Evolutionary conservation across 129 eudicot species (phyloP), one percentile per base, ranked within the genome.

Genomic region (Lactuca sativa): DNA sequence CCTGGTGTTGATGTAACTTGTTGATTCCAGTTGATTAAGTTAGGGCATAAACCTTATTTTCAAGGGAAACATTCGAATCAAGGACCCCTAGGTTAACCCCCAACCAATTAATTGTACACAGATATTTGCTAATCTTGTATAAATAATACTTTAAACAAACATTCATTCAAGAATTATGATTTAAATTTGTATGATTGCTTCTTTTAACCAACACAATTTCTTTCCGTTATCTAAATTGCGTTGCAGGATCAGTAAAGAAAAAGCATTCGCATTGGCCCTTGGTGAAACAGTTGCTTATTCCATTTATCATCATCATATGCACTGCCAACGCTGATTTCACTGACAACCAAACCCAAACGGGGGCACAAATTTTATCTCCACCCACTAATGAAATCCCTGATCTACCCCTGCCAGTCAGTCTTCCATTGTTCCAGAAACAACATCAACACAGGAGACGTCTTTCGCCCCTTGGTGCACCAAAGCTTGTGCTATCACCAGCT

Each of bases 211-310:
- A 44, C 57, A 66, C 33, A 43, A 36, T 4, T 33, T 67, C 16
- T 57, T 32, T 71, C 60, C 58, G 43, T 66, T 54, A 43, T 74
- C 12, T 17, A 55, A 71, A n/a, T 81, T 80, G 75, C 90, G 13
- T 81, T 80, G 75, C 90, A 91, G 95, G 95, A 61, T 60, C 69
- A 59, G 53, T 70, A 41, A 59, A 63, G 66, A 82, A 59, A 66
- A 58, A 56, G 62, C 65, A 40, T 17, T 63, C 70, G 74, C 65
- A 40, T 17, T 63, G 72, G 74, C 72, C 34, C 37, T 32, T 82
- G 67, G 68, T 84, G 67, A 86, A 71, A 57, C 80, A 69, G 73
- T 75, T 88, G 59, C 61, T 91, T 53, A 64, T 86, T 64, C 72
- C 82, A 13, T 82, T 72, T 66, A 54, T 49, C 52, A 41, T 49